phyloP scores from a whole-genome alignment of 768 basidiomycete species.

The Termitomyces eurrhizus region DNA sequence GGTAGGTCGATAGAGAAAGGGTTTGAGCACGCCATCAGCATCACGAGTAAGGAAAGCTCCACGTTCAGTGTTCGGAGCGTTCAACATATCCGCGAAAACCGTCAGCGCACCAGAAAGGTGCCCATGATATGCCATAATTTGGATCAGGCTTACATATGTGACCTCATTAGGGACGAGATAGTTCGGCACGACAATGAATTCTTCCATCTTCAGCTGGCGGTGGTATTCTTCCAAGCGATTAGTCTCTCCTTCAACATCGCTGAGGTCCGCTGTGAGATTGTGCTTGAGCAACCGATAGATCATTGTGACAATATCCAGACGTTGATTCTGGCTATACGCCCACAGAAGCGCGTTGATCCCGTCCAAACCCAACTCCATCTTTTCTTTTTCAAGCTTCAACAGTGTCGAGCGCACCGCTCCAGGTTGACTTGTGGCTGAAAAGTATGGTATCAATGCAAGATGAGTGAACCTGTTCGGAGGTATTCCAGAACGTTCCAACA shows the following conservation, averaged over 20 bases:
- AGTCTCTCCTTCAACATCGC: slow-evolving; percentile 27
- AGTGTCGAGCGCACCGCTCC: slow-evolving; percentile 54
- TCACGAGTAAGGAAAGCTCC: slow-evolving; percentile 25
- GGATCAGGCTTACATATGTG: slow-evolving; percentile 69
- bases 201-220: slow-evolving; percentile 35
- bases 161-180: slow-evolving; percentile 53
- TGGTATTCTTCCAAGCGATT: slow-evolving; percentile 24
- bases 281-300: slow-evolving; percentile 66
- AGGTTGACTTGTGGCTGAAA: slow-evolving; percentile 42
- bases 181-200: slow-evolving; percentile 41
- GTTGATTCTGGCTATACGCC: slow-evolving; percentile 55
- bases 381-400: slow-evolving; percentile 45
- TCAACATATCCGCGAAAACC: slow-evolving; percentile 67
- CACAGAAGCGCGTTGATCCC: slow-evolving; percentile 69
- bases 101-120: slow-evolving; percentile 51
- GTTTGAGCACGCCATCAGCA: slow-evolving; percentile 23
- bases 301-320: slow-evolving; percentile 49
- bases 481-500: slow-evolving; percentile 52
- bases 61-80: slow-evolving; percentile 35
- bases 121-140: slow-evolving; percentile 68
- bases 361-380: slow-evolving; percentile 52
- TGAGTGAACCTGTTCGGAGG: slow-evolving; percentile 60
- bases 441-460: slow-evolving; percentile 56
- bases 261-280: slow-evolving; percentile 37
- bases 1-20: slow-evolving; percentile 36